These are phyloP conservation scores for Clonostachys solani DNA, from an alignment of 2,329 filamentous ascomycete genomes.

Conservation along the genomic window DNA sequence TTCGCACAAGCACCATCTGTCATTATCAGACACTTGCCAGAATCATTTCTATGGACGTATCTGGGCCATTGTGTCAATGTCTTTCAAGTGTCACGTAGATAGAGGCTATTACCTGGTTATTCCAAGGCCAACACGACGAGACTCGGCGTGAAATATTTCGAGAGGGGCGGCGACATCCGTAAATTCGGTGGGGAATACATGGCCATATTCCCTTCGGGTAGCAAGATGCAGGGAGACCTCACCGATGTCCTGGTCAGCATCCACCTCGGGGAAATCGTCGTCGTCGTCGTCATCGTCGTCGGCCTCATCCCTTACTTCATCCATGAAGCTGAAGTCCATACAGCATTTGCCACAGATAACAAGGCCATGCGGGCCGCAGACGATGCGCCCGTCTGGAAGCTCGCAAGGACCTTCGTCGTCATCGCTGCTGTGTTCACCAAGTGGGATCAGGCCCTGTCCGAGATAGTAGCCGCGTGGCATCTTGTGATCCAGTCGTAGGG, in stretches of 20 bases:
- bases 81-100: not conserved
- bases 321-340: constrained; percentile 27
- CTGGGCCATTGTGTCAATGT: constrained; percentile 7
- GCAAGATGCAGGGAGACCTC: not conserved
- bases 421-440: constrained; percentile 9
- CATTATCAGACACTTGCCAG: constrained; percentile 28
- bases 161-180: constrained; percentile 8
- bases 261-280: too few relatives aligned
- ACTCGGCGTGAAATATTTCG: constrained; percentile 14
- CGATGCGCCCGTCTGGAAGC: constrained; percentile 25
- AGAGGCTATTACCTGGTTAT: constrained; percentile 11
- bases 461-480: constrained; percentile 4
- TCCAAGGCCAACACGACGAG: constrained; percentile 1
- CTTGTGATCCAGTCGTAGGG: not conserved
- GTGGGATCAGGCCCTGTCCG: constrained; percentile 1
- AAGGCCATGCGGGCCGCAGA: constrained; percentile 25
- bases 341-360: constrained; percentile 23
- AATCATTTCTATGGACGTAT: constrained; percentile 23
- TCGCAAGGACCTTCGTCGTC: constrained; percentile 25
- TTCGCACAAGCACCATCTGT: constrained; percentile 40
- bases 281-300: constrained; percentile 6
- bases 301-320: constrained; percentile 11
- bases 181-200: constrained; percentile 23
- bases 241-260: not conserved
- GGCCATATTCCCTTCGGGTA: not conserved